Evolutionary conservation across 208 protist species (phyloP).

Genomic region (Trypanosoma theileri): DNA sequence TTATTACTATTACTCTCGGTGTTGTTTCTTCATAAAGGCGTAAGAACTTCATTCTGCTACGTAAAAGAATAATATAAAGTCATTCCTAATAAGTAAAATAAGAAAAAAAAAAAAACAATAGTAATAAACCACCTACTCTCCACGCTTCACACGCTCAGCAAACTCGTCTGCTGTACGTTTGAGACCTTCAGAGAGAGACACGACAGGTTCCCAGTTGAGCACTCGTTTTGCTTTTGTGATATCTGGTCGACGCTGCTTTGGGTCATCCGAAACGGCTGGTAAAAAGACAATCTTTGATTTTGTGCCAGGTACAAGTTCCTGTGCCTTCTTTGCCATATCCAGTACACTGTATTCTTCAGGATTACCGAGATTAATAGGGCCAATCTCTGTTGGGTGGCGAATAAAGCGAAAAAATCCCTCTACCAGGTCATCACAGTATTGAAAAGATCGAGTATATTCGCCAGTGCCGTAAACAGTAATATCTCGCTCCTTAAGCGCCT

Average conservation of each 20-base stretch:
- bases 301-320: constrained; percentile 37
- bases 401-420: constrained; percentile 56
- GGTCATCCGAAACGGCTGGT: constrained; percentile 48
- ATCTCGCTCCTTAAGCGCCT: constrained; percentile 67
- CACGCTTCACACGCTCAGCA: constrained; percentile 17
- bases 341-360: constrained; percentile 65
- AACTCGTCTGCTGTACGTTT: constrained; percentile 46
- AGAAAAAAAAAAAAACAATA: constrained; percentile 29
- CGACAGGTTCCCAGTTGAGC: constrained; percentile 54
- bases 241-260: constrained; percentile 57
- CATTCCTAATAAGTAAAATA: constrained; percentile 1
- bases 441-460: constrained; percentile 89
- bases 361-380: constrained; percentile 76
- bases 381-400: constrained; percentile 50
- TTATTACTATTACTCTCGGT: too few relatives aligned
- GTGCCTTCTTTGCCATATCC: constrained; percentile 54
- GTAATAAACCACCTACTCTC: too few relatives aligned
- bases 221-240: constrained; percentile 54
- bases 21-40: too few relatives aligned
- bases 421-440: constrained; percentile 79
- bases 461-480: constrained; percentile 94
- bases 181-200: constrained; percentile 53
- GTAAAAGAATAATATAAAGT: neutral
- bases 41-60: too few relatives aligned
- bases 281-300: constrained; percentile 52